A percentile compares a stretch with the other conserved stretches of the same genome.
These are phyloP conservation scores for Takashimella tepidaria DNA, from an alignment of 1,284 basidiomycete genomes.

Conservation along the genomic window DNA sequence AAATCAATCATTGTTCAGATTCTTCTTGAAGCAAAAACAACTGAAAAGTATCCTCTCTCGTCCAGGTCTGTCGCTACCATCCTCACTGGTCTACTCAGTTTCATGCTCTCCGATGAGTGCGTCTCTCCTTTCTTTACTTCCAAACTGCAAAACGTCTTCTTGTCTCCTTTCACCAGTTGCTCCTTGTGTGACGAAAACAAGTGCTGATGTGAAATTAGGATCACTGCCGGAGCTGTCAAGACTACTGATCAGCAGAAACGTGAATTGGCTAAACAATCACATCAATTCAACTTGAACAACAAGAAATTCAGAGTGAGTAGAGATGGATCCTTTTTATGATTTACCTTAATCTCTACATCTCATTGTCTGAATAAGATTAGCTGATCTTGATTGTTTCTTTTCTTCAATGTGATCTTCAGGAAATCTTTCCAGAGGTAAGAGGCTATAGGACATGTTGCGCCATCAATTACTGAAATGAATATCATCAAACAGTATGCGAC, in stretches of 20 bases:
- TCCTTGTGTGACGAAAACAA: background rate
- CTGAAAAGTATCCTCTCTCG: background rate
- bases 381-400: slow-evolving; percentile 1
- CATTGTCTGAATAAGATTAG: background rate
- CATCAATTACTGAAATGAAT: slow-evolving; percentile 12
- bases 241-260: slow-evolving; percentile 75
- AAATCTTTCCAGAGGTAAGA: slow-evolving; percentile 76
- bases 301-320: slow-evolving; percentile 62
- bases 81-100: slow-evolving; percentile 87
- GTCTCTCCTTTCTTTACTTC: slow-evolving; percentile 2
- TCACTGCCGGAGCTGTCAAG: slow-evolving; percentile 87
- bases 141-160: no score
- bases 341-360: background rate
- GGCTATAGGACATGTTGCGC: slow-evolving; percentile 3
- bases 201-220: slow-evolving; percentile 41
- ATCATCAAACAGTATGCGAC: slow-evolving; percentile 66
- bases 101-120: slow-evolving; percentile 88
- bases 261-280: slow-evolving; percentile 69
- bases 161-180: slow-evolving; percentile 1
- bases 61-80: slow-evolving; percentile 52
- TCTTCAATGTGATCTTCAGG: no score
- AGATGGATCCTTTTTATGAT: no score
- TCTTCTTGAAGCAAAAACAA: background rate
- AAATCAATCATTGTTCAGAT: no score
- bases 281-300: slow-evolving; percentile 75